Conservation (phyloP, 495 filamentous ascomycete species). For the Bacidia rubella region DNA sequence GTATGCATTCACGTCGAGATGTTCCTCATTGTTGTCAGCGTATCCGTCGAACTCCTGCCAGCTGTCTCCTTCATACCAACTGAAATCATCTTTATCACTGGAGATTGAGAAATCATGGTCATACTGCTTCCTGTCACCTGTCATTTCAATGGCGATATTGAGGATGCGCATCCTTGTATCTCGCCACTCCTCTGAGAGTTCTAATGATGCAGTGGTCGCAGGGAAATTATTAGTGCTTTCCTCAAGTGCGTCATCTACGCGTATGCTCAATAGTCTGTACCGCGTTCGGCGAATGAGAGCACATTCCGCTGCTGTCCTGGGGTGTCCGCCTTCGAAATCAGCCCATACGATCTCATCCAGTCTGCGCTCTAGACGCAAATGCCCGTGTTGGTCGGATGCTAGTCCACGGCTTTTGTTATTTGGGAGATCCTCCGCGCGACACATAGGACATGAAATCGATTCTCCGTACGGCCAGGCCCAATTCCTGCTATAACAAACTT, state of each 20-base stretch:
- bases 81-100: too few species aligned
- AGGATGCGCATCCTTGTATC: background rate
- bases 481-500: background rate
- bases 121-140: background rate
- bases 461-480: background rate
- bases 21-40: background rate
- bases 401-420: background rate
- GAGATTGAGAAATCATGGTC: background rate
- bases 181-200: background rate
- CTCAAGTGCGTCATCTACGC: background rate
- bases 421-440: background rate
- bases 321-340: background rate
- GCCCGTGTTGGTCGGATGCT: background rate
- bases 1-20: too few species aligned
- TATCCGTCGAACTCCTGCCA: background rate
- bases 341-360: background rate
- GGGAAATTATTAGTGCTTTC: background rate
- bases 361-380: background rate
- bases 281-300: background rate
- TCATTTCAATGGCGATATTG: background rate
- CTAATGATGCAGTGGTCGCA: background rate
- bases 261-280: background rate
- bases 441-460: background rate
- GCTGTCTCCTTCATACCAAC: background rate
- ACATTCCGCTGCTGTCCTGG: background rate